Percentiles rank a stretch among this genome's conserved stretches.
Evolutionary conservation across 2,329 filamentous ascomycete species (phyloP).

Genomic region (Beauveria sp.): DNA sequence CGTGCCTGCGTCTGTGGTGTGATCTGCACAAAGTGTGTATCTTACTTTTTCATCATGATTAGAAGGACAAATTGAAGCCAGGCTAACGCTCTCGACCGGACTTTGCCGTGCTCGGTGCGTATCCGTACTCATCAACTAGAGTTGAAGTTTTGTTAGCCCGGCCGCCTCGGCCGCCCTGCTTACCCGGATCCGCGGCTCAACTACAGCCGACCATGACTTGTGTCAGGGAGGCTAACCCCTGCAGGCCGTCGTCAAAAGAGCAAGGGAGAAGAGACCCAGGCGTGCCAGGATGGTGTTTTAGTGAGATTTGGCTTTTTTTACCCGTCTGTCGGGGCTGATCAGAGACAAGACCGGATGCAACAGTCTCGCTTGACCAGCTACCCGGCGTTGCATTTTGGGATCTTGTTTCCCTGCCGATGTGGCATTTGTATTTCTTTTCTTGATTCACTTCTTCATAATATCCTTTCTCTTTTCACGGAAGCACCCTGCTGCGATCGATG

Average conservation of each 20-base stretch:
- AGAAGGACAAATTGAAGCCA: too few species aligned
- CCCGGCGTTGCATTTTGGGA: neutral
- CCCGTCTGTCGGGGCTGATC: neutral
- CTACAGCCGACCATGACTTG: neutral
- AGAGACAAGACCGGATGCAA: constrained; percentile 3
- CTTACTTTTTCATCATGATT: too few species aligned
- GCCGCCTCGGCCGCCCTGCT: neutral
- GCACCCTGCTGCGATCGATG: neutral
- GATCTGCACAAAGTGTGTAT: neutral
- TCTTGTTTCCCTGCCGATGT: neutral
- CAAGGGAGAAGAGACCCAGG: neutral
- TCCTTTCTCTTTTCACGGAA: neutral
- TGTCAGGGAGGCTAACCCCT: neutral
- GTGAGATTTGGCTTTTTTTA: too few species aligned
- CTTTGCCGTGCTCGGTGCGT: too few species aligned
- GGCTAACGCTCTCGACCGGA: too few species aligned
- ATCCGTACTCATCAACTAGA: too few species aligned
- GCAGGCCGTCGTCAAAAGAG: neutral
- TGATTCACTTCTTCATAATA: too few species aligned
- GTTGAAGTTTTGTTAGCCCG: neutral
- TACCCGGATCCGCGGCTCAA: neutral
- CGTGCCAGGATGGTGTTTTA: neutral
- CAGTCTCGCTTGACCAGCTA: neutral
- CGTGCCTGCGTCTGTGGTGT: neutral
- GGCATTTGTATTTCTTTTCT: neutral